Percentiles rank a stretch among this genome's conserved stretches.
These are phyloP conservation scores for Trichomonascaceae sp. DNA, from an alignment of 1,139 yeast species.

Conservation along the genomic window DNA sequence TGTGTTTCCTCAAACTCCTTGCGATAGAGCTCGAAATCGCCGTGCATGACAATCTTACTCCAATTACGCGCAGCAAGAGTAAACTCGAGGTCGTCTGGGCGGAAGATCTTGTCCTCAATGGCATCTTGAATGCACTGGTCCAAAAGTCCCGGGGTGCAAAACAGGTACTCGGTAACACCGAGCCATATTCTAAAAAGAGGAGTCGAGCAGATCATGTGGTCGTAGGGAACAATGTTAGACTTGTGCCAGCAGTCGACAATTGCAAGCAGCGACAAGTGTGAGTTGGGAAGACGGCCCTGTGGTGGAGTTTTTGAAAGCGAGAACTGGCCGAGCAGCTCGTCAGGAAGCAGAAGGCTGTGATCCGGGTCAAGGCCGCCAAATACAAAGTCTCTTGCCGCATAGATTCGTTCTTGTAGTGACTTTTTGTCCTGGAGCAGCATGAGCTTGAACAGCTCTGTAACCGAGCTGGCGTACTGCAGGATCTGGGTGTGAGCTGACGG, in stretches of 20 bases:
- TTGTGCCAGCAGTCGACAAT: conserved; percentile 92
- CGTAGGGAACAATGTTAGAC: conserved; percentile 79
- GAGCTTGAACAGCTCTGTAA: conserved; percentile 68
- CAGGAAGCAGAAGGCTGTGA: conserved; percentile 59
- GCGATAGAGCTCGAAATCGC: conserved; percentile 61
- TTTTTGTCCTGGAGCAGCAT: conserved; percentile 60
- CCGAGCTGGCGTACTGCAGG: conserved; percentile 74
- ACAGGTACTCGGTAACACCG: conserved; percentile 87
- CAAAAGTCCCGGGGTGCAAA: conserved; percentile 68
- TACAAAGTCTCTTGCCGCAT: conserved; percentile 57
- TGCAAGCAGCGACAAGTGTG: conserved; percentile 76
- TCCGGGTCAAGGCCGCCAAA: conserved; percentile 48
- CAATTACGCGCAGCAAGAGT: conserved; percentile 37
- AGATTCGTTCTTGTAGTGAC: conserved; percentile 45
- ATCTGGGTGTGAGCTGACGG: conserved; percentile 91
- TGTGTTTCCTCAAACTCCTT: conserved; percentile 69
- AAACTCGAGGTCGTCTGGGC: conserved; percentile 71
- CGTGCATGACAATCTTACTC: conserved; percentile 71
- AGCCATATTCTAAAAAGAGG: conserved; percentile 84
- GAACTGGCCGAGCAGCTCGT: conserved; percentile 63
- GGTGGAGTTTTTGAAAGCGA: conserved; percentile 70
- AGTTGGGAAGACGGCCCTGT: conserved; percentile 61
- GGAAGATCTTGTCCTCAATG: conserved; percentile 48
- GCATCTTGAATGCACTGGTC: conserved; percentile 73
- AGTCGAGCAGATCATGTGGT: conserved; percentile 93